Conservation (phyloP, 768 basidiomycete genomes). For the Mycena venus region DNA sequence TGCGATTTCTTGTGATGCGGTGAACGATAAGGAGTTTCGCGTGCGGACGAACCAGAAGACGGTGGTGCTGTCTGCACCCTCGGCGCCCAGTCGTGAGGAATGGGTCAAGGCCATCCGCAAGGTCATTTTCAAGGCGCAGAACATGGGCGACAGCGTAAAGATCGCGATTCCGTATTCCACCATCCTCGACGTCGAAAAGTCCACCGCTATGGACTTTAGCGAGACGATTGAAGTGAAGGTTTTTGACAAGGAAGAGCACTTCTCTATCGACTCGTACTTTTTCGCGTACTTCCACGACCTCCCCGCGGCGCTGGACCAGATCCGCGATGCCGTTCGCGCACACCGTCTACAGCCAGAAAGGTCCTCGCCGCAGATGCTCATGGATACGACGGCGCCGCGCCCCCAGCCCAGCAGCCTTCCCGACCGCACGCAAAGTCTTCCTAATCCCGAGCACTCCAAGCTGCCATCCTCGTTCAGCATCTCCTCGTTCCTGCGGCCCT, state of each 20-base stretch:
- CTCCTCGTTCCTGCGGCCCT: conserved; percentile 74
- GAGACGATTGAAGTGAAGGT: conserved; percentile 97
- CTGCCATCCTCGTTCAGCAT: conserved; percentile 70
- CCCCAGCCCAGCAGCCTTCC: conserved; percentile 42
- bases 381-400: conserved; percentile 73
- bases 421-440: conserved; percentile 58
- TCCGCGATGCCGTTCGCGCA: conserved; percentile 80
- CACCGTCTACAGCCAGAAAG: conserved; percentile 58
- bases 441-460: conserved; percentile 48
- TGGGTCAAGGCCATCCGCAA: conserved; percentile 97
- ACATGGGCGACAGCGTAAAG: conserved; percentile 97
- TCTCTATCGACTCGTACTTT: conserved; percentile 89
- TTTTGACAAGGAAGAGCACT: conserved; percentile 84
- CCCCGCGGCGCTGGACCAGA: conserved; percentile 81
- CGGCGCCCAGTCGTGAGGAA: conserved; percentile 87
- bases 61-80: conserved; percentile 81
- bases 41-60: conserved; percentile 87
- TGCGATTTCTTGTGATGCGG: conserved; percentile 88
- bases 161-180: conserved; percentile 95
- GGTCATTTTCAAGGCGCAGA: conserved; percentile 96
- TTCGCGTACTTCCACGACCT: conserved; percentile 95
- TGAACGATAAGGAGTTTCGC: conserved; percentile 83
- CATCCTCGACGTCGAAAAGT: conserved; percentile 90
- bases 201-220: conserved; percentile 93
- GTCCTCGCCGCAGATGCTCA: conserved; percentile 52